phyloP scores from a whole-genome alignment of 495 filamentous ascomycete species.

The Aspergillus haitiensis region DNA sequence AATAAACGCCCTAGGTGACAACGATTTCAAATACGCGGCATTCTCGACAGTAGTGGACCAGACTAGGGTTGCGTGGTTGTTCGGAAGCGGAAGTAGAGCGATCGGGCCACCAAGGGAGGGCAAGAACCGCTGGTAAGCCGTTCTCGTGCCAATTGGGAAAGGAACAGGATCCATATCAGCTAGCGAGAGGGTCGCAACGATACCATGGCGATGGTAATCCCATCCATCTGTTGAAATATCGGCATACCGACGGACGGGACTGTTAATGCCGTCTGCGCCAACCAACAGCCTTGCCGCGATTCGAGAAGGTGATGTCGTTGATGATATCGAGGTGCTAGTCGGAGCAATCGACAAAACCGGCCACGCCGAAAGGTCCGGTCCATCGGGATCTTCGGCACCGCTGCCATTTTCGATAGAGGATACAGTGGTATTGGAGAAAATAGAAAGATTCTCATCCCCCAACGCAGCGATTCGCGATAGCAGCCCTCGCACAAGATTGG shows the following conservation, averaged over 20 bases:
- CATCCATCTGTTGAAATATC: conserved; percentile 82
- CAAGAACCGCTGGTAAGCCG: conserved; percentile 93
- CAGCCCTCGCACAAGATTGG: conserved; percentile 78
- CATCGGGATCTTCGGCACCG: conserved; percentile 50
- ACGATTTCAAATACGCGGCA: conserved; percentile 75
- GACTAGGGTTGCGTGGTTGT: conserved; percentile 78
- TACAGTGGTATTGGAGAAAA: conserved; percentile 75
- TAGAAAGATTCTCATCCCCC: conserved; percentile 56
- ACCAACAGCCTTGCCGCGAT: conserved; percentile 82
- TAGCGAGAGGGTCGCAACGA: conserved; percentile 84
- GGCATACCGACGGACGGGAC: conserved; percentile 87
- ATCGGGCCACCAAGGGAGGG: conserved; percentile 78
- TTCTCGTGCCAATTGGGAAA: conserved; percentile 52
- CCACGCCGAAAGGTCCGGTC: conserved; percentile 80
- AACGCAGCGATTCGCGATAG: conserved; percentile 68
- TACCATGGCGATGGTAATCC: conserved; percentile 88
- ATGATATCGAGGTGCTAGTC: conserved; percentile 28
- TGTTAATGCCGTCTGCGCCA: conserved; percentile 92
- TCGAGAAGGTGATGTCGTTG: conserved; percentile 32
- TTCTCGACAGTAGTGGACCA: conserved; percentile 86
- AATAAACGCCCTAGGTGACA: conserved; percentile 69
- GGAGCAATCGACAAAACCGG: conserved; percentile 71
- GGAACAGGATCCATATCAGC: conserved; percentile 43
- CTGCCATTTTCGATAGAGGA: conserved; percentile 73
- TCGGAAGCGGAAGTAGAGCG: conserved; percentile 85